A percentile compares a stretch with the other conserved stretches of the same genome.
phyloP scores from a whole-genome alignment of 116 monocot genomes.

The Zostera marina region DNA sequence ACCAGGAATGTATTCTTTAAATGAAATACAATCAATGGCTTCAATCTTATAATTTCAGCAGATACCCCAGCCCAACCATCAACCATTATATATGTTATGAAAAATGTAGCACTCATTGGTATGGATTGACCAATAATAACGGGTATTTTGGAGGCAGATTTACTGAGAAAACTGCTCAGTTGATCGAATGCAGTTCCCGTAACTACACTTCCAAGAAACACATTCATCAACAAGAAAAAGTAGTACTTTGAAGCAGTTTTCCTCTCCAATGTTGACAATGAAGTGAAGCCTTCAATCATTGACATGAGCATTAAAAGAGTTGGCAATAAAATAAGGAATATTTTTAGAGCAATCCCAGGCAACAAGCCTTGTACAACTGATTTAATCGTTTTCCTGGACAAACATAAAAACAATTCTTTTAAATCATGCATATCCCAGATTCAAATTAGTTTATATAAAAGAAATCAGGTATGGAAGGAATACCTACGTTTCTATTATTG shows the following conservation, averaged over 20 bases:
- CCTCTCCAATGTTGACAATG: slow-evolving; percentile 65
- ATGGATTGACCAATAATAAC: slow-evolving; percentile 61
- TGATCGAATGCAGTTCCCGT: slow-evolving; percentile 89
- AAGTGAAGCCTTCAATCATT: slow-evolving; percentile 69
- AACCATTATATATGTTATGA: slow-evolving; percentile 89
- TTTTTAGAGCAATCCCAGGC: slow-evolving; percentile 76
- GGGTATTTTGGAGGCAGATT: slow-evolving; percentile 68
- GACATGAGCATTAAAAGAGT: slow-evolving; percentile 79
- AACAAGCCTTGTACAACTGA: slow-evolving; percentile 87
- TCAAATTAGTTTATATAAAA: not conserved
- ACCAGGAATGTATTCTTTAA: slow-evolving; percentile 78
- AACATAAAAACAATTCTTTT: not conserved
- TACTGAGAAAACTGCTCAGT: slow-evolving; percentile 51
- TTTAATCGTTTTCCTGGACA: slow-evolving; percentile 46
- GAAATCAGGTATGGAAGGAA: not conserved
- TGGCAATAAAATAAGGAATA: slow-evolving; percentile 80
- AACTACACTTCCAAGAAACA: slow-evolving; percentile 85
- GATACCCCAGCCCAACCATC: slow-evolving; percentile 97
- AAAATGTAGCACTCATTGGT: slow-evolving; percentile 94
- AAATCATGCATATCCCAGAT: not conserved
- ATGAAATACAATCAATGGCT: slow-evolving; percentile 63
- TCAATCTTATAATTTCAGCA: slow-evolving; percentile 82
- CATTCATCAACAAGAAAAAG: slow-evolving; percentile 70
- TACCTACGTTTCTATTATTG: slow-evolving; percentile 68
- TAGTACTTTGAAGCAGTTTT: slow-evolving; percentile 80